Evolutionary conservation across 2,329 filamentous ascomycete species (phyloP), one percentile per base, ranked within the genome.

Genomic region (Neocucurbitaria cava): DNA sequence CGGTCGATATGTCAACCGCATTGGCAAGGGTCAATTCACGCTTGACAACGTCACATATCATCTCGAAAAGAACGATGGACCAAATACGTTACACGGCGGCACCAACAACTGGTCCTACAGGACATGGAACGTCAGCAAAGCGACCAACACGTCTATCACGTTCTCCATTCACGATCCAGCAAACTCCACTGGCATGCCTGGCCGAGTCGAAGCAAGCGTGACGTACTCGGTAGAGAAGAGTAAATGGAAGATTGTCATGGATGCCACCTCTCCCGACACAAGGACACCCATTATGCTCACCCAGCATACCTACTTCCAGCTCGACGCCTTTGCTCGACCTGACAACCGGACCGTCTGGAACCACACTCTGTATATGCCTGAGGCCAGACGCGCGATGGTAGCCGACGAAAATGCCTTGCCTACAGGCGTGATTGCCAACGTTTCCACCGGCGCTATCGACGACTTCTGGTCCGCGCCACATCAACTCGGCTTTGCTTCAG

Each of bases 261-360:
- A 71, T 44, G 71, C 71, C 10, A 52, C 55, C 9, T 72, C 71
- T 1, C 65, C 62, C 1, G 64, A 72, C 21, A 49, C 50, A 4
- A 69, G 61, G 62, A 72, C 68, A 9, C 70, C 70, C 2, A 61
- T 73, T 38, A 69, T 69, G 68, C 59, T 70, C 43, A 73, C 71
- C 5, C 71, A 73, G 56, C 71, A 73, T 52, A 73, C 71, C 7
- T 73, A 73, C 58, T 73, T 72, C 59, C 70, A 73, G 56, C 69
- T 73, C 15, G 71, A 73, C 56, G 71, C 68, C 5, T 73, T 71
- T 51, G 65, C 59, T 30, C 68, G 68, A 50, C 68, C 69, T 1
- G 58, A 66, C 35, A 73, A 66, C 51, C 54, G 70, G 23, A 72
- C 64, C 1, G 47, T 73, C 48, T 73, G 71, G 71, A 70, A 73